Percentiles rank a stretch among this genome's conserved stretches.
Conservation (phyloP, 2,329 filamentous ascomycete genomes). For the Coniella lustricola region DNA sequence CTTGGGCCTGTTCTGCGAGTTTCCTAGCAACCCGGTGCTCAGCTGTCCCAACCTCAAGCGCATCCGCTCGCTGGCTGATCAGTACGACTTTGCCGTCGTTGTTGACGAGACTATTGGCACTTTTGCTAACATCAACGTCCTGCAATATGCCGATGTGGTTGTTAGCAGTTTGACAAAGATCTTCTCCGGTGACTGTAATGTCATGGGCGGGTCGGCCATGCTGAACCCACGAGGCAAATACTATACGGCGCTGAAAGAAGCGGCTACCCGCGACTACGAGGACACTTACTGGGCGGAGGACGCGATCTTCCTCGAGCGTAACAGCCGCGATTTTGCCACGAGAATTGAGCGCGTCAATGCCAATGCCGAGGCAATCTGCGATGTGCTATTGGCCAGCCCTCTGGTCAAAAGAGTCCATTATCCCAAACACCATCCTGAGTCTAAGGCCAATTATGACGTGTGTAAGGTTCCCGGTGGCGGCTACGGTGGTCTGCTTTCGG, state of each 20-base stretch:
- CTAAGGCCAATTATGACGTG: conserved; percentile 64
- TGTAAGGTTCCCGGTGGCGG: conserved; percentile 68
- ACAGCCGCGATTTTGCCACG: conserved; percentile 83
- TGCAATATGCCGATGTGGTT: conserved; percentile 82
- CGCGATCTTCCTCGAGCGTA: conserved; percentile 88
- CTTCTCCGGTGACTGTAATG: conserved; percentile 95
- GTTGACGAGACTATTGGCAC: conserved; percentile 96
- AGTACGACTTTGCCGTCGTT: conserved; percentile 82
- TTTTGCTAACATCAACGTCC: conserved; percentile 89
- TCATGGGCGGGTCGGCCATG: conserved; percentile 81
- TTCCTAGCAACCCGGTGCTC: conserved; percentile 86
- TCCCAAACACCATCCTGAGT: conserved; percentile 67
- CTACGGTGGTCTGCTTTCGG: conserved; percentile 83
- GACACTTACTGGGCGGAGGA: conserved; percentile 95
- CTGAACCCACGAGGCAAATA: conserved; percentile 60
- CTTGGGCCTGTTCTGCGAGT: conserved; percentile 86
- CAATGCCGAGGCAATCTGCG: conserved; percentile 78
- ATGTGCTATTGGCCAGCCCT: conserved; percentile 54
- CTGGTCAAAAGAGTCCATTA: conserved; percentile 77
- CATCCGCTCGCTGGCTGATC: conserved; percentile 72
- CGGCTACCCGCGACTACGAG: conserved; percentile 63
- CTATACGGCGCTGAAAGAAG: conserved; percentile 61
- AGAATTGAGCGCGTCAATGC: conserved; percentile 78
- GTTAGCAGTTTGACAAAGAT: conserved; percentile 95
- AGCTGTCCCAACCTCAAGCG: conserved; percentile 75